Percentiles rank a stretch among this genome's conserved stretches.
phyloP scores from a whole-genome alignment of 805 yeast species.

The Myxozyma nipponensis region DNA sequence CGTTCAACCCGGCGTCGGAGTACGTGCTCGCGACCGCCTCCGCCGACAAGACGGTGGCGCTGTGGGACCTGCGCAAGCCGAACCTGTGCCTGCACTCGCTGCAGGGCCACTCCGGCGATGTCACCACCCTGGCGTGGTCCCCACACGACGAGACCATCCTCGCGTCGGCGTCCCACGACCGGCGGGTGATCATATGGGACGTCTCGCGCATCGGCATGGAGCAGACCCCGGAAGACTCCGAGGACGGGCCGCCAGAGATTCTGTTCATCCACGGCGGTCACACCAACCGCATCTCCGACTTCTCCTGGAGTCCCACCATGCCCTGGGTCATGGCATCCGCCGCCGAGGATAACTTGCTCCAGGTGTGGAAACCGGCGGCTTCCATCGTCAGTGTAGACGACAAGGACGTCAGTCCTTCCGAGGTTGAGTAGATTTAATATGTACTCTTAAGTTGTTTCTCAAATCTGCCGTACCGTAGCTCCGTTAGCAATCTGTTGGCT shows the following conservation, averaged over 20 bases:
- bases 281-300: conserved; percentile 61
- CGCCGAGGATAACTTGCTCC: conserved; percentile 72
- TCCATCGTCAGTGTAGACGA: conserved; percentile 42
- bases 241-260: conserved; percentile 71
- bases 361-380: conserved; percentile 69
- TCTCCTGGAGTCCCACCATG: conserved; percentile 61
- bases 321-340: conserved; percentile 59
- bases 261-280: conserved; percentile 85
- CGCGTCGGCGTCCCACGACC: conserved; percentile 61
- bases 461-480: no score
- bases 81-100: conserved; percentile 57
- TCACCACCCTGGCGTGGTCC: conserved; percentile 55
- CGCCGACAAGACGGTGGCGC: conserved; percentile 64
- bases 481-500: no score
- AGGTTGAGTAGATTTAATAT: conserved; percentile 29
- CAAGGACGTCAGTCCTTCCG: conserved; percentile 36
- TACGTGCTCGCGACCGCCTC: conserved; percentile 71
- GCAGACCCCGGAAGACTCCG: conserved; percentile 52
- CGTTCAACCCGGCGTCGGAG: conserved; percentile 55
- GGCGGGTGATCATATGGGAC: conserved; percentile 74
- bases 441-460: no score
- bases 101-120: conserved; percentile 59
- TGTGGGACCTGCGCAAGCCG: conserved; percentile 72
- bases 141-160: conserved; percentile 49
- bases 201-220: conserved; percentile 52